phyloP scores from a whole-genome alignment of 2,329 filamentous ascomycete species.

The Stagonosporopsis vannaccii region DNA sequence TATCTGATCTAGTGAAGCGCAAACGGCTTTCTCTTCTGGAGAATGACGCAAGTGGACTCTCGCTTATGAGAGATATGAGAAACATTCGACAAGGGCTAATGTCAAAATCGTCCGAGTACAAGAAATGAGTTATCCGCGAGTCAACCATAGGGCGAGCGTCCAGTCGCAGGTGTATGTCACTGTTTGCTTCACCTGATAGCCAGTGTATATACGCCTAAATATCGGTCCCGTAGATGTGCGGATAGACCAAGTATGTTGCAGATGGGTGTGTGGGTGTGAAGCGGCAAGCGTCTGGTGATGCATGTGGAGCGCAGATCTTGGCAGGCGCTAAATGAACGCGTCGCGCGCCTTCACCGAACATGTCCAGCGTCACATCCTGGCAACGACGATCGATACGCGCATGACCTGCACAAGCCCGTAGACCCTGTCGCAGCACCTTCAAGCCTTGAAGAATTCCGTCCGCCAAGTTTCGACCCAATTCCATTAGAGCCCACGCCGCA shows the following conservation, averaged over 20 bases:
- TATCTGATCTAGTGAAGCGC: neutral
- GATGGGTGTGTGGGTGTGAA: neutral
- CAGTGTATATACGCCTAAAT: no score
- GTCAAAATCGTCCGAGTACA: neutral
- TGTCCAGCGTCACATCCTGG: constrained; percentile 2
- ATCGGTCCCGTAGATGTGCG: neutral
- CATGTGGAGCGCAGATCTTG: constrained; percentile 11
- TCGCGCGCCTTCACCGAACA: constrained; percentile 6
- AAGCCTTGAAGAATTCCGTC: neutral
- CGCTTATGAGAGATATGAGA: no score
- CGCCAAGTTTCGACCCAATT: neutral
- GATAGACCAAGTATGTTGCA: neutral
- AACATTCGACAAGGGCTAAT: neutral
- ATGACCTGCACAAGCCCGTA: neutral
- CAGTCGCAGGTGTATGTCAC: neutral
- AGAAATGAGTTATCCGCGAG: neutral
- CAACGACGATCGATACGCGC: constrained; percentile 1
- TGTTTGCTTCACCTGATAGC: neutral
- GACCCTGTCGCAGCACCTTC: neutral
- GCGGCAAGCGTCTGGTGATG: neutral
- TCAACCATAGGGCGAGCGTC: neutral
- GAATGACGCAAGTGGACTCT: no score
- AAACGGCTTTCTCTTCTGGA: neutral
- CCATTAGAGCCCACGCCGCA: neutral
- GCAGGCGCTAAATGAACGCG: constrained; percentile 11